Evolutionary conservation across 2,329 filamentous ascomycete genomes (phyloP).

Genomic region (Claviceps sorghi): DNA sequence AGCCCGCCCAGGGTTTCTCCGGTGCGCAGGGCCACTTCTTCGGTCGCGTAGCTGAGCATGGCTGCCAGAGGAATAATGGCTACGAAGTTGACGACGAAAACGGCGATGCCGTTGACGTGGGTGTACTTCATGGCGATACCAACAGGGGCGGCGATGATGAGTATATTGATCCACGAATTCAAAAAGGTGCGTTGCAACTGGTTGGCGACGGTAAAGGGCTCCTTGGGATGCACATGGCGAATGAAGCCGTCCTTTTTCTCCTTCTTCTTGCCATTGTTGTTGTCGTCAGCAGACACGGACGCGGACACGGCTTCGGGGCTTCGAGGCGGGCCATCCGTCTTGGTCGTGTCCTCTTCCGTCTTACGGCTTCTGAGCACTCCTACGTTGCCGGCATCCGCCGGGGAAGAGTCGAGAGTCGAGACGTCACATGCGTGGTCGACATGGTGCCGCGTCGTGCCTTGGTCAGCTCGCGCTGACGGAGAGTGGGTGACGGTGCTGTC

Average conservation of each 20-base stretch:
- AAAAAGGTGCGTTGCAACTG: constrained; percentile 64
- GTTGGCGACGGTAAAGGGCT: constrained; percentile 43
- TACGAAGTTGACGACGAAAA: constrained; percentile 86
- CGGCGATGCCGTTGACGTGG: constrained; percentile 39
- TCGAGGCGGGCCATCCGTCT: constrained; percentile 1
- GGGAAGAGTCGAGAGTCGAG: constrained; percentile 9
- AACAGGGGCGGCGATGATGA: constrained; percentile 63
- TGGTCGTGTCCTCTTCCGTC: constrained; percentile 12
- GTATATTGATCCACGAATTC: constrained; percentile 73
- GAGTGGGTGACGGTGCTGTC: constrained; percentile 6
- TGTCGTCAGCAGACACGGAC: constrained; percentile 12
- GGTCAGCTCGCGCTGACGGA: constrained; percentile 9
- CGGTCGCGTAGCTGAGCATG: constrained; percentile 75
- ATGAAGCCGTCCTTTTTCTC: constrained; percentile 26
- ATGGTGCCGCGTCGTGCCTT: constrained; percentile 8
- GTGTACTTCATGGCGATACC: constrained; percentile 64
- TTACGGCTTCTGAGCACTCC: constrained; percentile 18
- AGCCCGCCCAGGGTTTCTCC: constrained; percentile 81
- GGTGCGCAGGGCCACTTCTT: constrained; percentile 69
- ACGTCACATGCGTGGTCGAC: constrained; percentile 9
- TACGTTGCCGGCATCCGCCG: constrained; percentile 10
- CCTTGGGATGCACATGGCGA: constrained; percentile 32
- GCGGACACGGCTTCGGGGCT: background rate
- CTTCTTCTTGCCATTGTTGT: constrained; percentile 12
- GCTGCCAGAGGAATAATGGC: constrained; percentile 83